Evolutionary conservation across 1,284 basidiomycete species (phyloP).

Genomic region (Inonotus hispidus): DNA sequence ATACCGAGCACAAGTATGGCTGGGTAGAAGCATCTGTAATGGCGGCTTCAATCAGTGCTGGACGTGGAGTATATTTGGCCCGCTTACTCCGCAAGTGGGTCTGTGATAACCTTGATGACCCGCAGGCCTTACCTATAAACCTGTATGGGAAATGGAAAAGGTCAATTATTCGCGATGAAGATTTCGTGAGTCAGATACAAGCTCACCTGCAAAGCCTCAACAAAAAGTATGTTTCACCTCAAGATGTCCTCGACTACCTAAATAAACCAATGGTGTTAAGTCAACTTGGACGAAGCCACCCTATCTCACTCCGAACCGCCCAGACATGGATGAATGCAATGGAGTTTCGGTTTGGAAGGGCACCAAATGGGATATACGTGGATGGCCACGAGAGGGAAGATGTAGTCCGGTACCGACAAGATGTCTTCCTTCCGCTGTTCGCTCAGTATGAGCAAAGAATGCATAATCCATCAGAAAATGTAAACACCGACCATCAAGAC

Average conservation of each 20-base stretch:
- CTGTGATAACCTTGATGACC: constrained; percentile 21
- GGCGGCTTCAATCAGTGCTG: not conserved
- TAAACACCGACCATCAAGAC: too few relatives aligned
- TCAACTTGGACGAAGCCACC: constrained; percentile 21
- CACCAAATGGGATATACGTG: constrained; percentile 30
- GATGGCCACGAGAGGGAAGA: constrained; percentile 32
- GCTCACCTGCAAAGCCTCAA: constrained; percentile 26
- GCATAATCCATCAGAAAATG: too few relatives aligned
- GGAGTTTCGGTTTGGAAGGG: constrained; percentile 28
- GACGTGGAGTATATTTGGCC: constrained; percentile 3
- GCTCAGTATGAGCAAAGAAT: too few relatives aligned
- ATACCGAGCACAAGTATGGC: not conserved
- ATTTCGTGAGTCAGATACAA: constrained; percentile 26
- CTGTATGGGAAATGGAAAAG: constrained; percentile 20
- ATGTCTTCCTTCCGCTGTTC: not conserved
- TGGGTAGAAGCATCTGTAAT: not conserved
- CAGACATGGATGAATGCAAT: constrained; percentile 25
- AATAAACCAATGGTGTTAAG: constrained; percentile 20
- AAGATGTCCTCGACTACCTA: constrained; percentile 27
- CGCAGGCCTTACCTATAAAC: constrained; percentile 19
- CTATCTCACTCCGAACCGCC: constrained; percentile 23
- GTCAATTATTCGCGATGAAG: constrained; percentile 26
- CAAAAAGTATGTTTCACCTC: constrained; percentile 23
- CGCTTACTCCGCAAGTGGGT: constrained; percentile 20
- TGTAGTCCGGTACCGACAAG: constrained; percentile 28